A percentile compares a stretch with the other conserved stretches of the same genome.
phyloP scores from a whole-genome alignment of 106 monocot genomes.

The Dendrobium huoshanense region DNA sequence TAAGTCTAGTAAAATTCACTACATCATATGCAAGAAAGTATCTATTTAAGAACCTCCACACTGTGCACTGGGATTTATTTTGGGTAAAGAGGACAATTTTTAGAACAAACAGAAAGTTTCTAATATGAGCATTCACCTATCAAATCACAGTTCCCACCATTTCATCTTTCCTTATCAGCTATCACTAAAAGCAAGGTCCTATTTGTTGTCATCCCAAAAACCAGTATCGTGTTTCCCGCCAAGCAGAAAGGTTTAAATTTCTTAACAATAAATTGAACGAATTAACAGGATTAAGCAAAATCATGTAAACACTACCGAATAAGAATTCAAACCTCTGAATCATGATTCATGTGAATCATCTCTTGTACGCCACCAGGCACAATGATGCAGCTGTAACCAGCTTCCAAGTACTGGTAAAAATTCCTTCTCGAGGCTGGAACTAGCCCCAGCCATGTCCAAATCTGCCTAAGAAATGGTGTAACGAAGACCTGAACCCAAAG shows the following conservation, averaged over 20 bases:
- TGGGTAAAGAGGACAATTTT: background rate
- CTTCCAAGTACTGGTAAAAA: constrained; percentile 46
- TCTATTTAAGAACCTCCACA: background rate
- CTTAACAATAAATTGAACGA: background rate
- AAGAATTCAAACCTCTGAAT: constrained; percentile 56
- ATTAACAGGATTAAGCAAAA: background rate
- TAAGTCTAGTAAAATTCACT: too few species aligned
- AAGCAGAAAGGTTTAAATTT: background rate
- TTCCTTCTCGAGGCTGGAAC: constrained; percentile 69
- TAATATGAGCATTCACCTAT: background rate
- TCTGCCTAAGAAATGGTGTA: constrained; percentile 81
- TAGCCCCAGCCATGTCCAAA: constrained; percentile 91
- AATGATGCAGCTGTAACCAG: constrained; percentile 74
- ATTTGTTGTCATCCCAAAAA: background rate
- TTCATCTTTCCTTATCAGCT: background rate
- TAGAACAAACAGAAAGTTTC: background rate
- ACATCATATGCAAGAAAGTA: too few species aligned
- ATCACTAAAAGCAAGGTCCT: background rate
- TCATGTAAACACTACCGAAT: background rate
- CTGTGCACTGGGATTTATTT: background rate
- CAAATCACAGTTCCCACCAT: background rate
- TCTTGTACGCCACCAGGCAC: constrained; percentile 89
- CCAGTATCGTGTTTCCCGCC: background rate
- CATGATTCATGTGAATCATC: constrained; percentile 71
- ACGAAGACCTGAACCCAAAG: constrained; percentile 54